A percentile compares a stretch with the other conserved stretches of the same genome.
These are phyloP conservation scores for Sporothrix dimorphospora DNA, from an alignment of 2,329 filamentous ascomycete genomes.

Conservation along the genomic window DNA sequence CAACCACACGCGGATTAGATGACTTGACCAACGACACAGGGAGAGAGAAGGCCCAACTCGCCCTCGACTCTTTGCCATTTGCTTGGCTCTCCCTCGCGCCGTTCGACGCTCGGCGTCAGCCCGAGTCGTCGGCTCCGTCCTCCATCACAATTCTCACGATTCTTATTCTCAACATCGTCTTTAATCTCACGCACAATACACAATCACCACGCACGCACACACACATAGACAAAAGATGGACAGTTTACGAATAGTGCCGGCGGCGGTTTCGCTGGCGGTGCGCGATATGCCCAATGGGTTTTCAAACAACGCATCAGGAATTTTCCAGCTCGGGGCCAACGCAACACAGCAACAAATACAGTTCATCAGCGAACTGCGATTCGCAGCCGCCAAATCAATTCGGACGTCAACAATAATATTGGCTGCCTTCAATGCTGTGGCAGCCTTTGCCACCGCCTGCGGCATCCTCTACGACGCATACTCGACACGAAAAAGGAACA, in stretches of 20 bases:
- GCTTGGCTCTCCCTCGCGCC: slow-evolving; percentile 11
- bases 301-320: slow-evolving; percentile 30
- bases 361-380: slow-evolving; percentile 55
- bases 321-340: slow-evolving; percentile 43
- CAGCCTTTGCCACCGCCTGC: slow-evolving; percentile 57
- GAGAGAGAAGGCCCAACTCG: slow-evolving; percentile 39
- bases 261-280: slow-evolving; percentile 39
- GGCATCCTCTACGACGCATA: slow-evolving; percentile 63
- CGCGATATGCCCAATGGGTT: slow-evolving; percentile 36
- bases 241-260: slow-evolving; percentile 34
- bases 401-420: slow-evolving; percentile 65
- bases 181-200: neutral
- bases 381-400: slow-evolving; percentile 59
- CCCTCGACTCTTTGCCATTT: slow-evolving; percentile 32
- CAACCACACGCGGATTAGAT: slow-evolving; percentile 46
- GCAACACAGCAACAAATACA: slow-evolving; percentile 45
- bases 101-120: slow-evolving; percentile 25
- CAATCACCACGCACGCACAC: neutral
- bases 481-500: slow-evolving; percentile 47
- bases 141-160: neutral
- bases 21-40: slow-evolving; percentile 47
- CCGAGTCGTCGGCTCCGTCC: slow-evolving; percentile 16
- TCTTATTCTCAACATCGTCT: too few relatives aligned
- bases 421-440: slow-evolving; percentile 62
- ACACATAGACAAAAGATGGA: slow-evolving; percentile 30